phyloP scores from a whole-genome alignment of 495 filamentous ascomycete genomes.

The Pyrenula massariospora region DNA sequence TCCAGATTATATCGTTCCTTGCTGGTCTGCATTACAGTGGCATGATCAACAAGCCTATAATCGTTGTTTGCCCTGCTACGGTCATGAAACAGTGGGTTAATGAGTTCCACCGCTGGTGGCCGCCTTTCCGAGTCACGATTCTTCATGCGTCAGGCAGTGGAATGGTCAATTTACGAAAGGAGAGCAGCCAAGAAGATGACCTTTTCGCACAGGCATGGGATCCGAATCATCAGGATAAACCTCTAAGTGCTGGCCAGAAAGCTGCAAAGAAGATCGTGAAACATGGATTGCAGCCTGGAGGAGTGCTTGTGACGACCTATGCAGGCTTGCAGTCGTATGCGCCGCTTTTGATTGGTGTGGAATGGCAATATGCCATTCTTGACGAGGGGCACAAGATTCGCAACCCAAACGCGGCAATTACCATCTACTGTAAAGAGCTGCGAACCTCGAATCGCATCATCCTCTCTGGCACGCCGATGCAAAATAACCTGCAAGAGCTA shows the following conservation, averaged over 20 bases:
- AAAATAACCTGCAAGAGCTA: conserved; percentile 92
- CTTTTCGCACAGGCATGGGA: conserved; percentile 29
- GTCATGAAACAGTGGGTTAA: conserved; percentile 96
- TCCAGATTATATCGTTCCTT: conserved; percentile 85
- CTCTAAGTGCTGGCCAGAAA: conserved; percentile 40
- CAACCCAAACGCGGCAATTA: conserved; percentile 86
- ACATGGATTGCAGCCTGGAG: conserved; percentile 72
- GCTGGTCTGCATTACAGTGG: conserved; percentile 85
- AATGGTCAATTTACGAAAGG: conserved; percentile 71
- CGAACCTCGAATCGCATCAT: conserved; percentile 82
- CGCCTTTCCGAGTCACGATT: conserved; percentile 84
- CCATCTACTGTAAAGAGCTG: conserved; percentile 85
- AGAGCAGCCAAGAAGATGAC: conserved; percentile 61
- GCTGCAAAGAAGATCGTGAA: conserved; percentile 69
- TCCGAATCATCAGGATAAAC: conserved; percentile 11
- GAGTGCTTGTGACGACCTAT: conserved; percentile 91
- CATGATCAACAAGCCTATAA: conserved; percentile 66
- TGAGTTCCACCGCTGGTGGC: conserved; percentile 98
- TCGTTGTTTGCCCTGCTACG: conserved; percentile 87
- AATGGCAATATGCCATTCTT: conserved; percentile 89
- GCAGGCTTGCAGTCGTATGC: conserved; percentile 82
- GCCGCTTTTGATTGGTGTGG: conserved; percentile 59
- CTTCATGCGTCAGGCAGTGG: conserved; percentile 90
- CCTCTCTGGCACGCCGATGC: conserved; percentile 91
- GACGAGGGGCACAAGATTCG: conserved; percentile 98